Percentiles rank a stretch among this genome's conserved stretches.
Conservation (phyloP, 164 flowering plant species). For the Buxus sempervirens region DNA sequence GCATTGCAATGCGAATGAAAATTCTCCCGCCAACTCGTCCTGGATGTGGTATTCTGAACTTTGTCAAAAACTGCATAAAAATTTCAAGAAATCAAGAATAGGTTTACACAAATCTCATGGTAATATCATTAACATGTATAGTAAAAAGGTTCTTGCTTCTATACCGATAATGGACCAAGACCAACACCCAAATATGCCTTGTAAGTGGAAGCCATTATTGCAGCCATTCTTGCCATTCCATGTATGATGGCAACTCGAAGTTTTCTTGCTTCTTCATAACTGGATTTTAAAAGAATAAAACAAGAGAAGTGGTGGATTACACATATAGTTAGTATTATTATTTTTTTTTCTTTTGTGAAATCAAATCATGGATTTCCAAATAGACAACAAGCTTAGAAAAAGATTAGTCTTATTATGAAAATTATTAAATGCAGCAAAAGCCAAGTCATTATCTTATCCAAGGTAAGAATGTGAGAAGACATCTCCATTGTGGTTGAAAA, state of each 20-base stretch:
- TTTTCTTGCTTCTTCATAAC: conserved; percentile 77
- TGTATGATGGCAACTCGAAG: conserved; percentile 80
- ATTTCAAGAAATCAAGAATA: conserved; percentile 9
- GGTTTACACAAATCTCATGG: not conserved
- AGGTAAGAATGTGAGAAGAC: too few species aligned
- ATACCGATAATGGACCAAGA: conserved; percentile 89
- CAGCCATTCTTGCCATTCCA: conserved; percentile 96
- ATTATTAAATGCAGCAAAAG: too few species aligned
- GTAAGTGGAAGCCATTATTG: conserved; percentile 90
- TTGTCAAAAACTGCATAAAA: conserved; percentile 71
- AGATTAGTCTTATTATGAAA: not conserved
- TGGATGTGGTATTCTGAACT: conserved; percentile 81
- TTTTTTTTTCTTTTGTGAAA: not conserved
- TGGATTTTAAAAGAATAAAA: conserved; percentile 23
- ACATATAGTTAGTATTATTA: not conserved
- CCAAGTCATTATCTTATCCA: too few species aligned
- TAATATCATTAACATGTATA: not conserved
- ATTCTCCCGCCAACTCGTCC: conserved; percentile 91
- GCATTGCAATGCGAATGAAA: conserved; percentile 73
- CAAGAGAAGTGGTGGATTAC: not conserved
- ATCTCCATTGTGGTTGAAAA: not conserved
- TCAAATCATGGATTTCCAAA: not conserved
- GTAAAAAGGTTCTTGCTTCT: conserved; percentile 10
- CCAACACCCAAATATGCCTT: conserved; percentile 93
- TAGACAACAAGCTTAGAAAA: not conserved